These are phyloP conservation scores for Komagataella ulmi DNA, from an alignment of 805 yeast genomes.

Conservation along the genomic window DNA sequence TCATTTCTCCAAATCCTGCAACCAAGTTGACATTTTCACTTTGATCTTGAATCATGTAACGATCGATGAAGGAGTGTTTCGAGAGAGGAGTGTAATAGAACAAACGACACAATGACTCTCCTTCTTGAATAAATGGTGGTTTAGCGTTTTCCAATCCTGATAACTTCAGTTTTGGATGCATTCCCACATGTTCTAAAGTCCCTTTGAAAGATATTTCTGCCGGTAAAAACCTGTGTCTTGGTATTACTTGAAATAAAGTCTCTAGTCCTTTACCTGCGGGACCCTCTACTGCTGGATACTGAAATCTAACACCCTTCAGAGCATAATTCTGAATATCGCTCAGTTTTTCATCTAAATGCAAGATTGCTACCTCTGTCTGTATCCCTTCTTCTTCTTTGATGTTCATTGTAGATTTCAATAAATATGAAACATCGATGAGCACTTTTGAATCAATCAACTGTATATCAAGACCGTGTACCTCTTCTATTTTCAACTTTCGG, in stretches of 20 bases:
- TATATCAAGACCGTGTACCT: neutral
- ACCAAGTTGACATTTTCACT: neutral
- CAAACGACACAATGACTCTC: neutral
- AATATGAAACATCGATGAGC: neutral
- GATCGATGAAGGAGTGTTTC: neutral
- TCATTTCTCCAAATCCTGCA: neutral
- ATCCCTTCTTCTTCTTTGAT: neutral
- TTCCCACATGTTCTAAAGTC: neutral
- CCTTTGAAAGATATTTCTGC: neutral
- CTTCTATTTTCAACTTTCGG: neutral
- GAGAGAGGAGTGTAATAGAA: neutral
- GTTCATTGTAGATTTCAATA: neutral
- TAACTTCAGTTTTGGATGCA: neutral
- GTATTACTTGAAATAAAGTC: neutral
- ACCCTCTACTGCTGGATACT: neutral
- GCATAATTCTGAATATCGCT: neutral
- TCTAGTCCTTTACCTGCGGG: neutral
- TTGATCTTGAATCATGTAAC: neutral
- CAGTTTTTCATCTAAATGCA: neutral
- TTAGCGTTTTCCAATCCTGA: neutral
- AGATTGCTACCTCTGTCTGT: neutral
- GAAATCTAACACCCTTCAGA: neutral
- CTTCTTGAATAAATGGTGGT: neutral
- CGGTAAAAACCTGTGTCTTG: neutral
- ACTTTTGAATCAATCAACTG: neutral